Evolutionary conservation across 2,329 filamentous ascomycete genomes (phyloP).

Genomic region (Aschersonia sp.): DNA sequence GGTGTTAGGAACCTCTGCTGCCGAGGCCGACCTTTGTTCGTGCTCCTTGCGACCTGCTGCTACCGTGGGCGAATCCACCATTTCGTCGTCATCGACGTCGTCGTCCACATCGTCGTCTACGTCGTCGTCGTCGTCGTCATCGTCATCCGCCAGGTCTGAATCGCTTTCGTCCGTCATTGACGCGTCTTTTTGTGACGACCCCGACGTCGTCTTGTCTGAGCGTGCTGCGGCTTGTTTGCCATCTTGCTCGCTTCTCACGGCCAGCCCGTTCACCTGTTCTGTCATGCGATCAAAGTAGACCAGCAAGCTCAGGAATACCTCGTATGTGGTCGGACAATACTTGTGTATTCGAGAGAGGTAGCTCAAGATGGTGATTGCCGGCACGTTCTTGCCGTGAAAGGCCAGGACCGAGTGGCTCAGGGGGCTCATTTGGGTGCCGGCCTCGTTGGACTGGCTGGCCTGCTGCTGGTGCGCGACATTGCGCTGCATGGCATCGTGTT

Average conservation of each 20-base stretch:
- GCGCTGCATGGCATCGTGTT: conserved; percentile 82
- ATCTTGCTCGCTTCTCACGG: conserved; percentile 51
- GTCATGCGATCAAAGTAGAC: conserved; percentile 99
- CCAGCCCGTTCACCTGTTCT: conserved; percentile 76
- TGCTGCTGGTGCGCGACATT: conserved; percentile 45
- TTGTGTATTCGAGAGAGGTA: conserved; percentile 95
- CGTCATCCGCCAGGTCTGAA: conserved; percentile 35
- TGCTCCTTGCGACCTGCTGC: conserved; percentile 9
- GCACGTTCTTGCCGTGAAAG: conserved; percentile 96
- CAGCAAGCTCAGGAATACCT: conserved; percentile 87
- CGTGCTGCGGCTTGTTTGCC: conserved; percentile 13
- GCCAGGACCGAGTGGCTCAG: conserved; percentile 61
- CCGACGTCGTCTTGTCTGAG: conserved; percentile 3
- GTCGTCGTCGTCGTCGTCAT: conserved; percentile 21
- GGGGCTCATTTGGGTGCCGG: conserved; percentile 46
- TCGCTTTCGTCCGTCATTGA: conserved; percentile 27
- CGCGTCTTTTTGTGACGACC: conserved; percentile 17
- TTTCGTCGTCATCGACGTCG: conserved; percentile 12
- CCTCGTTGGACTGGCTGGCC: conserved; percentile 29
- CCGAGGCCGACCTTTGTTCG: conserved; percentile 6
- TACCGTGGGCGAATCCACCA: conserved; percentile 15
- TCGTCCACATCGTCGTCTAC: not conserved
- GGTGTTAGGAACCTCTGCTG: conserved; percentile 3
- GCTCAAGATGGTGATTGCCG: conserved; percentile 90
- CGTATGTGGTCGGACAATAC: conserved; percentile 96